A percentile compares a stretch with the other conserved stretches of the same genome.
Conservation (phyloP, 495 filamentous ascomycete species). For the Choiromyces venosus region DNA sequence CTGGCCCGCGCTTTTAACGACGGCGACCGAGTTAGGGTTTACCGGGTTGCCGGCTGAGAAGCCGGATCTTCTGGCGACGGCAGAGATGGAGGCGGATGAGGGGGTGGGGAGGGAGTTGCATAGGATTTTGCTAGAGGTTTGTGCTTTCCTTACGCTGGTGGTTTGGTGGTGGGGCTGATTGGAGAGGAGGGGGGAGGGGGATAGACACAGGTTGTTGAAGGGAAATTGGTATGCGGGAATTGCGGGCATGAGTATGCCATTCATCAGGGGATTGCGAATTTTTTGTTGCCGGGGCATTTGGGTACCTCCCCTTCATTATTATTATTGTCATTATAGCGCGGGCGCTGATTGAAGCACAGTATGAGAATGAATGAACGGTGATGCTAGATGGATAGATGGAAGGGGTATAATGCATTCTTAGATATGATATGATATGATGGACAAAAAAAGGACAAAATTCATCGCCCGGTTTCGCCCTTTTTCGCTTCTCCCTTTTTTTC, state of each 20-base stretch:
- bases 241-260: constrained; percentile 91
- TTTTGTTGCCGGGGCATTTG: constrained; percentile 86
- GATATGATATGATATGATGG: not conserved
- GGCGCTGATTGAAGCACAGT: not conserved
- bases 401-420: not conserved
- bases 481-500: constrained; percentile 12
- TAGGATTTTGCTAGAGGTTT: constrained; percentile 65
- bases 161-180: constrained; percentile 2
- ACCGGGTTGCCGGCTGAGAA: constrained; percentile 61
- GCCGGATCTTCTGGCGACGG: constrained; percentile 47
- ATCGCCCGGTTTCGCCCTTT: no score
- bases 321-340: no score
- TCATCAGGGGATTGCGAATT: constrained; percentile 93
- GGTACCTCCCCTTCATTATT: constrained; percentile 47
- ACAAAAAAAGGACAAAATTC: constrained; percentile 7
- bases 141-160: not conserved
- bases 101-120: constrained; percentile 72
- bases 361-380: not conserved
- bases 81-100: constrained; percentile 56
- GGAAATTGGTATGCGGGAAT: constrained; percentile 81
- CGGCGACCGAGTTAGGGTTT: constrained; percentile 85
- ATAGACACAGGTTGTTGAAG: constrained; percentile 74
- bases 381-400: no score
- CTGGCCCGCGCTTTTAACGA: constrained; percentile 69
- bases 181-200: no score